Conservation (phyloP, 352 stramenopile genomes). For the Stramenopiles sp. region DNA sequence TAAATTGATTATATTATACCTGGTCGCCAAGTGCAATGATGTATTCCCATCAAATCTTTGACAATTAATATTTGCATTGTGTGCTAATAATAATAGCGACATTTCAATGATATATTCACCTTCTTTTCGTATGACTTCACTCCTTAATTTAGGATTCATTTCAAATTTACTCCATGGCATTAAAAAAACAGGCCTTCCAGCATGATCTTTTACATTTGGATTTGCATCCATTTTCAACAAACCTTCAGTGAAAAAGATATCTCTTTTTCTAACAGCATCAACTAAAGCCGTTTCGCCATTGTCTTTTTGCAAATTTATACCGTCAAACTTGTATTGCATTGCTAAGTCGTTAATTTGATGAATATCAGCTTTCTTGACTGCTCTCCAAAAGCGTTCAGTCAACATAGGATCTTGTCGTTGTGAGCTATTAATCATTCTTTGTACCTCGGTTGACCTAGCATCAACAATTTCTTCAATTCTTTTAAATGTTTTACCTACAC, state of each 20-base stretch:
- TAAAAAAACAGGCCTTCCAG: background rate
- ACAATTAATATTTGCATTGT: background rate
- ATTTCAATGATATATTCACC: background rate
- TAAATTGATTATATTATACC: background rate
- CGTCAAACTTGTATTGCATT: background rate
- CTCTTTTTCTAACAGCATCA: background rate
- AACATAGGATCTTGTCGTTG: background rate
- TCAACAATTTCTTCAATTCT: background rate
- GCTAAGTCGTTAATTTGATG: background rate
- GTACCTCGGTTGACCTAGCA: background rate
- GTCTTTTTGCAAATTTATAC: background rate
- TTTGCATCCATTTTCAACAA: background rate
- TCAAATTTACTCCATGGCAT: slow-evolving; percentile 2
- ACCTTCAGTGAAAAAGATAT: background rate
- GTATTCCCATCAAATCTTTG: background rate
- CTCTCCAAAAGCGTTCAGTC: background rate
- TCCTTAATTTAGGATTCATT: background rate
- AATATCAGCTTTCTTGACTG: background rate
- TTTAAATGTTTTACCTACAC: background rate
- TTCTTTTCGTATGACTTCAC: background rate
- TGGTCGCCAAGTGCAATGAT: background rate
- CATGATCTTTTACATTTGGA: background rate
- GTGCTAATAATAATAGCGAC: background rate
- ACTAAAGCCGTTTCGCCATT: background rate
- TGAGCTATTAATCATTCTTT: background rate